A percentile compares a stretch with the other conserved stretches of the same genome.
These are phyloP conservation scores for Colletotrichum somersetense DNA, from an alignment of 2,329 filamentous ascomycete species.

Conservation along the genomic window DNA sequence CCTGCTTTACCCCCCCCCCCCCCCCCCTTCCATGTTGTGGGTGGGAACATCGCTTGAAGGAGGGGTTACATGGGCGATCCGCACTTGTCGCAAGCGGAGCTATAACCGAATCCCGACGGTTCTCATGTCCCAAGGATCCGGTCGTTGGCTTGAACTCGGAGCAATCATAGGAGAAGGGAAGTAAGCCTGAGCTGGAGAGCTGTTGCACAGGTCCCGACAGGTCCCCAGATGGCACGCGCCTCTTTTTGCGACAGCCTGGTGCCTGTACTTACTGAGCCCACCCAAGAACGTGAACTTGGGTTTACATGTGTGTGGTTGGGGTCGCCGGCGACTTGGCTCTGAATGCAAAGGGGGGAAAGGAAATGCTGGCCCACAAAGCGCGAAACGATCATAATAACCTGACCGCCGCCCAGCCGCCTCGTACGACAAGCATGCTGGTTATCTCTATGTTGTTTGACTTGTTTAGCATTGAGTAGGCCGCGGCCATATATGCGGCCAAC, in stretches of 20 bases:
- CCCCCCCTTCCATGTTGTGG: constrained; percentile 8
- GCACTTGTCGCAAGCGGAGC: constrained; percentile 29
- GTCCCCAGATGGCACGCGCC: background rate
- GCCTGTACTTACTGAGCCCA: constrained; percentile 19
- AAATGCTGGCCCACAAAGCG: background rate
- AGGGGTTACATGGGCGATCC: constrained; percentile 40
- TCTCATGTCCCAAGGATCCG: constrained; percentile 39
- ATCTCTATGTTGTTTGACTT: constrained; percentile 12
- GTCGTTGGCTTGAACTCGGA: constrained; percentile 35
- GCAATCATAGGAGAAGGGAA: constrained; percentile 19
- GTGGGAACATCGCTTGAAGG: constrained; percentile 31
- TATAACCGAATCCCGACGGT: constrained; percentile 27
- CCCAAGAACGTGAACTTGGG: constrained; percentile 42
- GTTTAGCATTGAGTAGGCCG: constrained; percentile 28
- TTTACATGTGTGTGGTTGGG: constrained; percentile 19
- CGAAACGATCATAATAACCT: constrained; percentile 7
- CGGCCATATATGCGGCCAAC: constrained; percentile 38
- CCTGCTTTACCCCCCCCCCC: constrained; percentile 11
- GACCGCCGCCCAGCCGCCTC: constrained; percentile 4
- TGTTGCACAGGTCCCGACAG: constrained; percentile 35
- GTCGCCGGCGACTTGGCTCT: background rate
- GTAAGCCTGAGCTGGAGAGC: constrained; percentile 11
- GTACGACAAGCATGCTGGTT: constrained; percentile 24
- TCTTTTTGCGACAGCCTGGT: constrained; percentile 6
- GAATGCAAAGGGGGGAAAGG: background rate